These are phyloP conservation scores for Rhodotorula toruloides DNA, from an alignment of 768 basidiomycete species.

Conservation along the genomic window DNA sequence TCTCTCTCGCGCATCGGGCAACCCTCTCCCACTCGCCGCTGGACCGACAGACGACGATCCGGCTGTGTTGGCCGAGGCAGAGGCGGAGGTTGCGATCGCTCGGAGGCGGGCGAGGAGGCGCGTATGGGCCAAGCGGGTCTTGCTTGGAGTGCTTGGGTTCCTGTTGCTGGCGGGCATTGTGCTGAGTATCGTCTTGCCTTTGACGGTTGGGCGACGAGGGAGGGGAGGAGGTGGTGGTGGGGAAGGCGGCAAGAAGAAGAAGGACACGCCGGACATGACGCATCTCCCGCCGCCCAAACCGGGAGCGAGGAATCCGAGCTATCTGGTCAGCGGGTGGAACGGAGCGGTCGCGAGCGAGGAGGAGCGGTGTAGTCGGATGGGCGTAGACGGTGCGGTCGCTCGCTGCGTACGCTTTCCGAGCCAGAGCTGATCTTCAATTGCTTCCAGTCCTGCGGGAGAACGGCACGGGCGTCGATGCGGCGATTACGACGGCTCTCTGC, in stretches of 20 bases:
- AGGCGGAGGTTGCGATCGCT: neutral
- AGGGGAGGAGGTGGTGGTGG: neutral
- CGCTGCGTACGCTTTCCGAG: neutral
- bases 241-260: neutral
- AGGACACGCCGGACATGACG: slow-evolving; percentile 25
- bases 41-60: neutral
- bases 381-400: slow-evolving; percentile 53
- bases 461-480: slow-evolving; percentile 87
- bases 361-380: slow-evolving; percentile 74
- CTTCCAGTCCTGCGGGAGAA: slow-evolving; percentile 52
- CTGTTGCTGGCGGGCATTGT: slow-evolving; percentile 21
- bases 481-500: slow-evolving; percentile 72
- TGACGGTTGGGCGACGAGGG: slow-evolving; percentile 23
- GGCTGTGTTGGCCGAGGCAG: neutral
- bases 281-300: slow-evolving; percentile 39
- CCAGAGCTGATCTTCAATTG: neutral
- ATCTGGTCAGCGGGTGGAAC: slow-evolving; percentile 59
- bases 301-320: slow-evolving; percentile 55
- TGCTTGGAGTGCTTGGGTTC: slow-evolving; percentile 1
- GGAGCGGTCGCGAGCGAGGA: slow-evolving; percentile 91
- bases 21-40: slow-evolving; percentile 12
- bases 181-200: slow-evolving; percentile 25
- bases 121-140: neutral
- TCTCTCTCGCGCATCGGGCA: slow-evolving; percentile 26
- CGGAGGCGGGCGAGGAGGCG: neutral